Evolutionary conservation across 306 rosid genomes (phyloP).

Genomic region (Vachellia pachyceras): DNA sequence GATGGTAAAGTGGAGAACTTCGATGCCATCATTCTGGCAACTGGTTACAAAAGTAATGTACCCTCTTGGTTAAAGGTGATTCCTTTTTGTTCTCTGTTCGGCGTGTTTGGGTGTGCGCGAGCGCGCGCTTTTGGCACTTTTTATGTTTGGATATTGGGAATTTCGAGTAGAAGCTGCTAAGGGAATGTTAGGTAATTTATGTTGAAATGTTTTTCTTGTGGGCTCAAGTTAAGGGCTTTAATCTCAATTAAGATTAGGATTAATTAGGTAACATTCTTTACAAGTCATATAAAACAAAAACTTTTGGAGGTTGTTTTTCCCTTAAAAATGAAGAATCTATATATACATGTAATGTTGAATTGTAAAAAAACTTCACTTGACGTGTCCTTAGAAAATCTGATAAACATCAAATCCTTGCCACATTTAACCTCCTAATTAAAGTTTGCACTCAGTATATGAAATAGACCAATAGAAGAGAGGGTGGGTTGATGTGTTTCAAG

Average conservation of each 20-base stretch:
- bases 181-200: not conserved
- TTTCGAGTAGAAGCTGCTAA: not conserved
- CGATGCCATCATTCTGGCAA: slow-evolving; percentile 79
- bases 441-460: not conserved
- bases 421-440: not conserved
- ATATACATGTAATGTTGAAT: not conserved
- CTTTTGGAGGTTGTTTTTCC: no score
- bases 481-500: not conserved
- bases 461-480: not conserved
- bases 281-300: not conserved
- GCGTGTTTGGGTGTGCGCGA: not conserved
- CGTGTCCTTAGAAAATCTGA: not conserved
- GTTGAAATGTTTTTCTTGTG: not conserved
- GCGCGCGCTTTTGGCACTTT: not conserved
- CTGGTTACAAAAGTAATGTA: slow-evolving; percentile 87
- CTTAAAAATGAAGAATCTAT: not conserved
- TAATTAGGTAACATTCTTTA: not conserved
- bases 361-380: not conserved
- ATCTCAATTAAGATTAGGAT: not conserved
- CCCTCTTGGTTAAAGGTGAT: slow-evolving; percentile 81
- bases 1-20: slow-evolving; percentile 74
- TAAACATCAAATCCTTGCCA: not conserved
- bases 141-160: not conserved
- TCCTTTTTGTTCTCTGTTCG: slow-evolving; percentile 4
- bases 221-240: not conserved